These are phyloP conservation scores for Saccharomycopsis lassenensis DNA, from an alignment of 805 yeast species.

Conservation along the genomic window DNA sequence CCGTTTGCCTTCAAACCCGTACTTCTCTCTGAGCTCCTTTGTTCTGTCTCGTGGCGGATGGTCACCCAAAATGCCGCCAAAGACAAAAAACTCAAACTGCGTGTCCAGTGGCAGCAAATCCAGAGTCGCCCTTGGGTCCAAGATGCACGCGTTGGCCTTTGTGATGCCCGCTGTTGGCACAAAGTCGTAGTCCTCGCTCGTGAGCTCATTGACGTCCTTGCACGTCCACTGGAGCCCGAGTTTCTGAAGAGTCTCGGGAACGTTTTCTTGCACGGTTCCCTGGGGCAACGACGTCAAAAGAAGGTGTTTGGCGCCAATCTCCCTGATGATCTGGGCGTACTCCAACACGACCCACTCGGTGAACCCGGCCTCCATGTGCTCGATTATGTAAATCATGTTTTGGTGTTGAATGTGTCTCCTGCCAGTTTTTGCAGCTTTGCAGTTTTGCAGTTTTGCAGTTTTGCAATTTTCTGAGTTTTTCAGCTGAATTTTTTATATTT, in stretches of 20 bases:
- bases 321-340: constrained; percentile 70
- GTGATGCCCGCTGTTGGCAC: constrained; percentile 32
- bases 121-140: constrained; percentile 77
- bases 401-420: neutral
- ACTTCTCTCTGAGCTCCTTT: constrained; percentile 67
- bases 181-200: constrained; percentile 20
- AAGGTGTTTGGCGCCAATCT: constrained; percentile 70
- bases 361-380: constrained; percentile 96
- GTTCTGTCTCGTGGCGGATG: constrained; percentile 91
- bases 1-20: constrained; percentile 81
- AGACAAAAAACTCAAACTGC: constrained; percentile 76
- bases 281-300: constrained; percentile 66
- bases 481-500: neutral
- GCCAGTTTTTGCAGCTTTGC: neutral
- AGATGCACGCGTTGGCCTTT: constrained; percentile 54
- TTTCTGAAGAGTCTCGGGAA: constrained; percentile 49
- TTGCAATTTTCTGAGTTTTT: neutral
- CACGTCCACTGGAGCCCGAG: constrained; percentile 77
- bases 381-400: constrained; percentile 80
- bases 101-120: constrained; percentile 69
- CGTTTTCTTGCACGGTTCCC: constrained; percentile 45
- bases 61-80: constrained; percentile 94
- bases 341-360: constrained; percentile 93
- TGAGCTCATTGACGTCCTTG: constrained; percentile 46
- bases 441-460: neutral